A percentile compares a stretch with the other conserved stretches of the same genome.
Conservation (phyloP, 768 basidiomycete genomes). For the Exidia glandulosa region DNA sequence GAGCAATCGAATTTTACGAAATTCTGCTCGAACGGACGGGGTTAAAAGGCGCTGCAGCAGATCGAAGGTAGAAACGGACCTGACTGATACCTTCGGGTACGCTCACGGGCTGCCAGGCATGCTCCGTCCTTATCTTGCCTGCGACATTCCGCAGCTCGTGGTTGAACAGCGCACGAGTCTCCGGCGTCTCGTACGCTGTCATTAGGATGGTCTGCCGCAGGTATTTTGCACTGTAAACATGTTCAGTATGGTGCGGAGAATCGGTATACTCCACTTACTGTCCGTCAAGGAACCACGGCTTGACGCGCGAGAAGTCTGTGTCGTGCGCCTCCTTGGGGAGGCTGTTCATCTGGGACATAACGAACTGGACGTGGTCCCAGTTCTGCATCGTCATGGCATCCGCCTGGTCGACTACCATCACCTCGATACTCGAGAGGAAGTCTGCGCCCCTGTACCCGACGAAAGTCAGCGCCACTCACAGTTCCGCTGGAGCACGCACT, state of each 20-base stretch:
- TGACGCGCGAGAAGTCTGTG: conserved; percentile 92
- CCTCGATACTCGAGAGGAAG: conserved; percentile 87
- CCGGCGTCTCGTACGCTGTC: conserved; percentile 82
- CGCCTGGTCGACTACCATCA: conserved; percentile 84
- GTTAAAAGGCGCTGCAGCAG: neutral
- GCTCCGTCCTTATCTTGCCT: conserved; percentile 67
- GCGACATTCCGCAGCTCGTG: conserved; percentile 66
- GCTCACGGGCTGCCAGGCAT: conserved; percentile 57
- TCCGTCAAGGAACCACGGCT: conserved; percentile 95
- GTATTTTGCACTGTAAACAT: conserved; percentile 52
- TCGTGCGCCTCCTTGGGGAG: conserved; percentile 90
- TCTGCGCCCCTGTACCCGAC: conserved; percentile 61
- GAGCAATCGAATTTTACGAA: conserved; percentile 65
- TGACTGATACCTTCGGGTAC: conserved; percentile 80
- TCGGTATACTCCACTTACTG: conserved; percentile 45
- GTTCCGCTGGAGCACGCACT: conserved; percentile 38
- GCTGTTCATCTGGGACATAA: conserved; percentile 75
- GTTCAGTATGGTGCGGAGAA: neutral
- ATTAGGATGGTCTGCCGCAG: conserved; percentile 85
- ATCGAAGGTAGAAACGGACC: conserved; percentile 26
- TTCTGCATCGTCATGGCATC: conserved; percentile 96
- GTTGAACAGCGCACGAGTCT: conserved; percentile 73
- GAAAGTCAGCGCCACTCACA: neutral
- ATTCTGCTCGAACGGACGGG: conserved; percentile 30
- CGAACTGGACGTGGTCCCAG: conserved; percentile 95